Conservation (phyloP, 2,329 filamentous ascomycete species). For the Clarireedia monteithiana region DNA sequence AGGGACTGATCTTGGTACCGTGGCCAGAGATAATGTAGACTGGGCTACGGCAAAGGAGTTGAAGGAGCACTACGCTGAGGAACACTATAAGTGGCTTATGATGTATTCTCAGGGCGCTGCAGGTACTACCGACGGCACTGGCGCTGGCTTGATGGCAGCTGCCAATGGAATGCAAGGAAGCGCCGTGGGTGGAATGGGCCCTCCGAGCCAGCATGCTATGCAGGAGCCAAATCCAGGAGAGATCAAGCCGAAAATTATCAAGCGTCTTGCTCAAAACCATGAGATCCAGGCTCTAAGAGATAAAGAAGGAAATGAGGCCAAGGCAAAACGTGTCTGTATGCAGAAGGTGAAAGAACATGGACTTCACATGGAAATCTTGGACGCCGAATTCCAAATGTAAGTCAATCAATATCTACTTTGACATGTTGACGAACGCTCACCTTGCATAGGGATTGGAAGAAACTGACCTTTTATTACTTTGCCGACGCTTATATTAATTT, state of each 20-base stretch:
- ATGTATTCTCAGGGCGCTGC: conserved; percentile 86
- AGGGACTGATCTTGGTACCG: conserved; percentile 89
- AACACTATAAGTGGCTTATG: conserved; percentile 98
- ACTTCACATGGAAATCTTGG: conserved; percentile 95
- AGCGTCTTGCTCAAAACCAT: conserved; percentile 83
- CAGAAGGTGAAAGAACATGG: conserved; percentile 93
- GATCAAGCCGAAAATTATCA: conserved; percentile 93
- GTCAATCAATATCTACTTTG: conserved; percentile 31
- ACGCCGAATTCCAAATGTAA: conserved; percentile 98
- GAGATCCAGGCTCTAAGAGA: conserved; percentile 85
- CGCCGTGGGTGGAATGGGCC: conserved; percentile 71
- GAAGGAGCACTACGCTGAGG: conserved; percentile 86
- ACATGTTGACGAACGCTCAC: background rate
- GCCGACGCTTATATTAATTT: conserved; percentile 98
- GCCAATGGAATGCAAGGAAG: conserved; percentile 58
- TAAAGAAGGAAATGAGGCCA: conserved; percentile 96
- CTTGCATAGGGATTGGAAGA: conserved; percentile 82
- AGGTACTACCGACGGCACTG: conserved; percentile 51
- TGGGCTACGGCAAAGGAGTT: conserved; percentile 81
- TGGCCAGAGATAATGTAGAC: conserved; percentile 79
- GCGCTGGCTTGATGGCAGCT: conserved; percentile 55
- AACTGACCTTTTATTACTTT: conserved; percentile 98
- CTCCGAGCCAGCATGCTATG: conserved; percentile 63
- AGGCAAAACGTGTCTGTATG: conserved; percentile 93
- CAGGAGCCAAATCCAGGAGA: conserved; percentile 66